These are phyloP conservation scores for Fusarium graminum DNA, from an alignment of 2,329 filamentous ascomycete species.

Conservation along the genomic window DNA sequence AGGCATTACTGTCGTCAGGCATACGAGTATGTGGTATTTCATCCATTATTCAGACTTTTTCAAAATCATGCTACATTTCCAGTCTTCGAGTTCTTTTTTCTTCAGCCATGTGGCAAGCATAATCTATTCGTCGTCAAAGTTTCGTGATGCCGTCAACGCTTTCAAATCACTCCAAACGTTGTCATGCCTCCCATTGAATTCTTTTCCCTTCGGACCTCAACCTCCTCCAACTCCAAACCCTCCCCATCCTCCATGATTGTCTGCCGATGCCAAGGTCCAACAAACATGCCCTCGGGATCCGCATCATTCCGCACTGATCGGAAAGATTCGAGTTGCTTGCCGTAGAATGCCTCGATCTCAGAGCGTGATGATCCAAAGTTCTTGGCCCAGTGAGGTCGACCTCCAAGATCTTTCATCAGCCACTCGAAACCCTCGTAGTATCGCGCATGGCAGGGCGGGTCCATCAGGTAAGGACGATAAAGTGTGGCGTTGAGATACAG, in stretches of 20 bases:
- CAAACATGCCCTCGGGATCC: constrained; percentile 87
- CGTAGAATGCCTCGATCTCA: constrained; percentile 77
- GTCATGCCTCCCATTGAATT: constrained; percentile 48
- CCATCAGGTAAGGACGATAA: constrained; percentile 82
- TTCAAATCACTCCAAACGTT: constrained; percentile 44
- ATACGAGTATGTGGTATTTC: not conserved
- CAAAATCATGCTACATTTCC: constrained; percentile 1
- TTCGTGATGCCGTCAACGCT: constrained; percentile 19
- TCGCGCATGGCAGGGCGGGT: constrained; percentile 79
- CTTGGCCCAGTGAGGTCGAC: constrained; percentile 91
- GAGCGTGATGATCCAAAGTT: constrained; percentile 77
- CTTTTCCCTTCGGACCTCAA: constrained; percentile 50
- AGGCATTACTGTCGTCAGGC: constrained; percentile 19
- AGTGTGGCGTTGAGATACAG: constrained; percentile 92
- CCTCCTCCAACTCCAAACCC: constrained; percentile 55
- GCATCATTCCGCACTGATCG: constrained; percentile 75
- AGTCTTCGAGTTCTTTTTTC: constrained; percentile 11
- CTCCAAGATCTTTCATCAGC: constrained; percentile 87
- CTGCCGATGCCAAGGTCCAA: constrained; percentile 89
- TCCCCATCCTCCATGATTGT: constrained; percentile 65
- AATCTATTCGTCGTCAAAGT: constrained; percentile 14
- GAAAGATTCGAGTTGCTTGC: constrained; percentile 75
- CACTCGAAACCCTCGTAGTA: constrained; percentile 94
- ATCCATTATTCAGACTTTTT: not conserved
- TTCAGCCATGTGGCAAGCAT: not conserved